Evolutionary conservation across 139 green algal species (phyloP), one percentile per base, ranked within the genome.

Genomic region (Yamagishiella unicocca): DNA sequence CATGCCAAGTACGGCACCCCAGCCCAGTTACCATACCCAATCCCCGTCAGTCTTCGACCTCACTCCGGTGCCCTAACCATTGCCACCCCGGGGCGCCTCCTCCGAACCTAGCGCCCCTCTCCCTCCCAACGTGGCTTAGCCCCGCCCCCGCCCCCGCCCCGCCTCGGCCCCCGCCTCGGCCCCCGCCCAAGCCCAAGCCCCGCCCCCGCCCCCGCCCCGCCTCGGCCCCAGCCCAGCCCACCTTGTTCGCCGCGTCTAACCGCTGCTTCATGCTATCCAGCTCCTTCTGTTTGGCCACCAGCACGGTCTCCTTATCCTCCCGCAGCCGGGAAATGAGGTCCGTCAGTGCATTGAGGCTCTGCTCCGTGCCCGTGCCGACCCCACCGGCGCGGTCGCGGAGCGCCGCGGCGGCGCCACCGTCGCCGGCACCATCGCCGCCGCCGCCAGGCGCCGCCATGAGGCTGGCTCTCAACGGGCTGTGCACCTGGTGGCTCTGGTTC

Each of bases 211-310:
- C 58, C 9, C 64, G 7, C n/a, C 50, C 50, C 50, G 50, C 50
- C 12, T 17, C 7, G n/a, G 19, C 7, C 8, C 9, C 64, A 38
- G 40, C 70, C 64, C n/a, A 72, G 12, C 77, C 12, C 10, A 87
- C 82, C 82, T 81, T 81, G 46, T 50, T 62, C 3, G 67, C 50
- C 38, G 35, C 67, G 4, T 81, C 82, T 33, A 80, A 35, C 35
- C 27, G 35, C 29, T 71, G 46, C 33, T 55, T 79, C 31, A 87
- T n/a, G 0, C 6, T 50, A 4, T 87, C 82, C 67, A 46, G 62
- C 35, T 87, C 82, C 67, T 58, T 55, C 35, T 80, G 46, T 33
- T 87, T 87, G 27, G 35, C 67, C 24, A 54, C 67, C 67, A 80
- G 10, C 10, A 43, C 46, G 0, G 46, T 29, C 45, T 87, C 82